Evolutionary conservation across 2,329 filamentous ascomycete species (phyloP), one percentile per base, ranked within the genome.

Genomic region (Colletotrichum gigasporum): DNA sequence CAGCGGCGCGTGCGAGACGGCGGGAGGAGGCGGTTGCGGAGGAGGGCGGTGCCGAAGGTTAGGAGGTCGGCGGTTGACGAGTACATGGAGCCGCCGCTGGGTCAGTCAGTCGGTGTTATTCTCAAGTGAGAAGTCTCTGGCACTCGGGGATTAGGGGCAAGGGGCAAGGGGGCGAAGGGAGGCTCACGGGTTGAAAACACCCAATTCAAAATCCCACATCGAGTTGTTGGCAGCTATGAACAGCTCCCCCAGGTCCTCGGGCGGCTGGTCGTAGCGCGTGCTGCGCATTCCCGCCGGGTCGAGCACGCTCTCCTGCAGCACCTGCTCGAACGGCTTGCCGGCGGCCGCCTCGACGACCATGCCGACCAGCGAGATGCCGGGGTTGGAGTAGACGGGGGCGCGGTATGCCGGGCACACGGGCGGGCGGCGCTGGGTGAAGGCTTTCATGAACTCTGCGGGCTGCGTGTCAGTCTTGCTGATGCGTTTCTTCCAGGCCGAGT

Each of bases 351-450:
- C 80, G 1, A 86, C 72, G 0, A 80, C 80, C 1, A 80, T 71
- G 2, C 80, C 81, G 1, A 85, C 75, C 2, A 84, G 61, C 1
- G 78, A 71, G 18, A 82, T 81, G 1, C 76, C 82, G 3, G 79
- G 72, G 66, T 86, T 85, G 26, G 83, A 82, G 69, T 87, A 87
- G 3, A 77, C 73, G 0, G 84, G 82, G 3, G 74, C 79, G 0
- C 77, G 75, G 66, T 80, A 82, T 0, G 83, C 78, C 0, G 72
- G 69, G 52, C 80, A 83, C 2, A 78, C 72, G 0, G 83, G 82
- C 5, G 75, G 54, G 3, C 68, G 71, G 5, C 71, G 71, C 48
- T 69, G 68, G 18, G 67, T 69, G 14, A 75, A 72, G n/a, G 71
- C 72, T 8, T 70, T 52, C 32, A 72, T 69, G 32, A 76, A 67